Evolutionary conservation across 169 alveolate species (phyloP).

Genomic region (Cyclospora cayetanensis): DNA sequence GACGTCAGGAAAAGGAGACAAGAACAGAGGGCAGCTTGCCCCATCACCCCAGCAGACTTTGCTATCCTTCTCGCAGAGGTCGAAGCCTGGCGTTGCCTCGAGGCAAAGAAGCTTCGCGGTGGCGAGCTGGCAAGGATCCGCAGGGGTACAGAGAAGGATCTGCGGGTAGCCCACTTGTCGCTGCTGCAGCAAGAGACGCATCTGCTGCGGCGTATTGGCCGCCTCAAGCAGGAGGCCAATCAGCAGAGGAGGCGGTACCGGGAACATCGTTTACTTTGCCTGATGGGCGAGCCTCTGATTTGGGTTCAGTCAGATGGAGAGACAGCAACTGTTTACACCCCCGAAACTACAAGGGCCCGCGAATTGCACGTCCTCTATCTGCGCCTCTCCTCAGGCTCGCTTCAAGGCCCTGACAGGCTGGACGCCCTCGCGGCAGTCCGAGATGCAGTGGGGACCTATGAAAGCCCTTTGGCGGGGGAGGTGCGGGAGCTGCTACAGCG

Average conservation of each 20-base stretch:
- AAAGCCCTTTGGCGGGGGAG: neutral
- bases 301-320: neutral
- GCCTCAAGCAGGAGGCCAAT: neutral
- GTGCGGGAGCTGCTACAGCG: constrained; percentile 5
- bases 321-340: constrained; percentile 14
- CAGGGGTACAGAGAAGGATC: neutral
- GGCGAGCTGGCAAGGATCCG: neutral
- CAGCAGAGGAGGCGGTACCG: neutral
- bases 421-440: neutral
- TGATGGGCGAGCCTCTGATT: neutral
- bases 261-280: neutral
- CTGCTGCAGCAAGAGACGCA: constrained; percentile 42
- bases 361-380: neutral
- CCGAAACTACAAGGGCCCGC: neutral
- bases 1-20: neutral
- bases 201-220: constrained; percentile 13
- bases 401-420: neutral
- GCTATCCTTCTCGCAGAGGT: constrained; percentile 4
- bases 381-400: neutral
- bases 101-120: neutral
- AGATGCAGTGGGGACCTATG: neutral
- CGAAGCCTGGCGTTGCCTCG: neutral
- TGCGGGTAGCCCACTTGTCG: neutral
- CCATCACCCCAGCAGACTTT: neutral
- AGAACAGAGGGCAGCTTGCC: neutral